Conservation (phyloP, 2,329 filamentous ascomycete species). For the Coniochaeta pulveracea region DNA sequence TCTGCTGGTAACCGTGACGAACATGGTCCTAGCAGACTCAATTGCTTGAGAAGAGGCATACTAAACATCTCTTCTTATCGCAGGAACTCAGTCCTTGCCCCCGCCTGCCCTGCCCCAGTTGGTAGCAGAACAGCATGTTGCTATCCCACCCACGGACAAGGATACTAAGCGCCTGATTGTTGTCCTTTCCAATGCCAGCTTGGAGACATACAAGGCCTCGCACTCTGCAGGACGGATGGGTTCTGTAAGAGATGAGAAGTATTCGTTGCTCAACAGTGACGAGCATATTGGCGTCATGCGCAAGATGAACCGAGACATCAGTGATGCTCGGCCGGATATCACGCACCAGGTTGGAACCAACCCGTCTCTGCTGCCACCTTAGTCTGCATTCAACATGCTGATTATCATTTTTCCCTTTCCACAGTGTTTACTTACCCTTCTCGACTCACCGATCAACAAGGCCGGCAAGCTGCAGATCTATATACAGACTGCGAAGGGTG, state of each 20-base stretch:
- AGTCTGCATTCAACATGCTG: conserved; percentile 34
- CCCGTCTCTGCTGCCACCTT: conserved; percentile 5
- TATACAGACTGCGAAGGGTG: conserved; percentile 94
- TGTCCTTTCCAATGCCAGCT: conserved; percentile 89
- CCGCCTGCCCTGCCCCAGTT: conserved; percentile 84
- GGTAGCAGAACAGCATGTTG: conserved; percentile 81
- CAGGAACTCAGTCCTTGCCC: conserved; percentile 89
- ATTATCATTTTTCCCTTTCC: conserved; percentile 14
- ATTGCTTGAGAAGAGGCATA: neutral
- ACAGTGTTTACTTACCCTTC: conserved; percentile 89
- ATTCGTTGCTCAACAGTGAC: conserved; percentile 94
- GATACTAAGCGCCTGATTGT: conserved; percentile 87
- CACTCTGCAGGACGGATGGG: conserved; percentile 55
- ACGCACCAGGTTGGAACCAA: conserved; percentile 70
- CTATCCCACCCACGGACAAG: conserved; percentile 79
- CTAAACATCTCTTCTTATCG: conserved; percentile 13
- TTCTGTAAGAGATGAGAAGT: conserved; percentile 77
- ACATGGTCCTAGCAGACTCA: neutral
- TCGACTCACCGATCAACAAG: conserved; percentile 98
- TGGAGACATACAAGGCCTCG: conserved; percentile 93
- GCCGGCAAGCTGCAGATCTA: conserved; percentile 96
- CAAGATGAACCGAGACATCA: conserved; percentile 98
- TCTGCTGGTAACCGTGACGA: neutral
- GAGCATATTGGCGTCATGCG: conserved; percentile 99
- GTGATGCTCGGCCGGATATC: conserved; percentile 93